These are phyloP conservation scores for Anthracocystis setariae DNA, from an alignment of 1,284 basidiomycete genomes.

Conservation along the genomic window DNA sequence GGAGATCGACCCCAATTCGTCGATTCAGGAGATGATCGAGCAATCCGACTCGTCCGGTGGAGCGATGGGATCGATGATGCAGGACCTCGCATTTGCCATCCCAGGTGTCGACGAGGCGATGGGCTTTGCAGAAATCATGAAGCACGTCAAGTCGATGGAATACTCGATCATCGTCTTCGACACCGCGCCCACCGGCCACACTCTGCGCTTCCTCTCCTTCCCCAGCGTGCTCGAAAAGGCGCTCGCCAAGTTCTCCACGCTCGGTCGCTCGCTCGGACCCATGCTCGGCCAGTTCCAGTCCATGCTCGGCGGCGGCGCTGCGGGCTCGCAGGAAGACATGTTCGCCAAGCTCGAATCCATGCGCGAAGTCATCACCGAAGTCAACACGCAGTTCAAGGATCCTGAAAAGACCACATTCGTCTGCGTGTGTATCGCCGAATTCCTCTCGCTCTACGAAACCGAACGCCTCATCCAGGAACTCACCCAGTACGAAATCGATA, in stretches of 20 bases:
- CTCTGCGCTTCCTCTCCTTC: constrained; percentile 96
- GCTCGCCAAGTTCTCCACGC: constrained; percentile 88
- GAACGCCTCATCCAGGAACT: constrained; percentile 96
- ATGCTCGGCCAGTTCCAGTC: constrained; percentile 84
- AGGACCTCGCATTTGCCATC: constrained; percentile 97
- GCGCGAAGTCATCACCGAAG: constrained; percentile 96
- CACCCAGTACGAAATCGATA: constrained; percentile 96
- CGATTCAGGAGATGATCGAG: constrained; percentile 99
- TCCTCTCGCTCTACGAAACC: constrained; percentile 97
- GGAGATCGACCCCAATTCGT: constrained; percentile 98
- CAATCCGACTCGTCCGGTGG: constrained; percentile 82
- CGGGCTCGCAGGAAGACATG: constrained; percentile 75
- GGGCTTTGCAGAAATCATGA: constrained; percentile 99
- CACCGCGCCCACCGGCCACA: constrained; percentile 98
- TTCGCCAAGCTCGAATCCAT: constrained; percentile 97
- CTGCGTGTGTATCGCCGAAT: constrained; percentile 98
- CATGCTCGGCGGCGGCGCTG: constrained; percentile 85
- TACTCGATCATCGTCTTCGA: constrained; percentile 99
- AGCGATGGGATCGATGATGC: constrained; percentile 99
- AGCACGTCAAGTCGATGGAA: constrained; percentile 99
- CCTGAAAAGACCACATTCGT: constrained; percentile 96
- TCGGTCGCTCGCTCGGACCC: constrained; percentile 92
- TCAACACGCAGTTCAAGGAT: constrained; percentile 99
- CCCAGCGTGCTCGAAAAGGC: constrained; percentile 97
- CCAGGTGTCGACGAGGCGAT: constrained; percentile 99